Percentiles rank a stretch among this genome's conserved stretches.
Evolutionary conservation across 129 eudicot genomes (phyloP).

Genomic region (Helianthus tuberosus): DNA sequence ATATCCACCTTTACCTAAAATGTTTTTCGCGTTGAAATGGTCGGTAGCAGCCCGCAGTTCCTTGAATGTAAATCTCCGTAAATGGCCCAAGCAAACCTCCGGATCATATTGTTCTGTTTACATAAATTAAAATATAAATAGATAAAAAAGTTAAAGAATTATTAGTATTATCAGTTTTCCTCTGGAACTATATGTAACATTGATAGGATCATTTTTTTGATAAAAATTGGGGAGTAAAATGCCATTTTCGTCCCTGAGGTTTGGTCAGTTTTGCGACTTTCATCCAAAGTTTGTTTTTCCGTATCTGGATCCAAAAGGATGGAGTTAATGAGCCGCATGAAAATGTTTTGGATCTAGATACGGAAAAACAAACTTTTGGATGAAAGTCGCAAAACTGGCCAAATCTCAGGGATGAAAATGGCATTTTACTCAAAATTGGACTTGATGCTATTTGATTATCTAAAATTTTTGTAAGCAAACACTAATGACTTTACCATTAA

Average conservation of each 20-base stretch:
- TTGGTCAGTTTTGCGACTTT: too few species aligned
- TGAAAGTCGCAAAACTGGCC: too few species aligned
- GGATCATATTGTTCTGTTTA: slow-evolving; percentile 94
- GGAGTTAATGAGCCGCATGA: too few species aligned
- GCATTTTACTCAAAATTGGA: too few species aligned
- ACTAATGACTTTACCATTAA: slow-evolving; percentile 59
- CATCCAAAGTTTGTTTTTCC: too few species aligned
- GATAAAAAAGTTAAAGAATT: neutral
- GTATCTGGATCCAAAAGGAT: too few species aligned
- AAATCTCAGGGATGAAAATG: too few species aligned
- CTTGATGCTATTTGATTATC: too few species aligned
- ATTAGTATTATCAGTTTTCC: neutral
- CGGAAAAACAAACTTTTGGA: too few species aligned
- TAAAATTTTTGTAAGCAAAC: neutral
- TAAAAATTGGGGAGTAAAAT: neutral
- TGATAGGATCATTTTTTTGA: neutral
- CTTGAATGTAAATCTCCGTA: slow-evolving; percentile 74
- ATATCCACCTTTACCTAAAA: slow-evolving; percentile 88
- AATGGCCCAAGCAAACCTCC: slow-evolving; percentile 84
- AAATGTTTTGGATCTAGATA: too few species aligned
- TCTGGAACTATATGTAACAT: neutral
- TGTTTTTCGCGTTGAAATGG: slow-evolving; percentile 75
- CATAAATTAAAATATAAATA: neutral
- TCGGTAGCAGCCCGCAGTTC: slow-evolving; percentile 91
- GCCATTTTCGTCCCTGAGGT: too few species aligned